Base-by-base conservation (phyloP, 2,329 filamentous ascomycete genomes). In the Aspergillus fumigatus region DNA sequence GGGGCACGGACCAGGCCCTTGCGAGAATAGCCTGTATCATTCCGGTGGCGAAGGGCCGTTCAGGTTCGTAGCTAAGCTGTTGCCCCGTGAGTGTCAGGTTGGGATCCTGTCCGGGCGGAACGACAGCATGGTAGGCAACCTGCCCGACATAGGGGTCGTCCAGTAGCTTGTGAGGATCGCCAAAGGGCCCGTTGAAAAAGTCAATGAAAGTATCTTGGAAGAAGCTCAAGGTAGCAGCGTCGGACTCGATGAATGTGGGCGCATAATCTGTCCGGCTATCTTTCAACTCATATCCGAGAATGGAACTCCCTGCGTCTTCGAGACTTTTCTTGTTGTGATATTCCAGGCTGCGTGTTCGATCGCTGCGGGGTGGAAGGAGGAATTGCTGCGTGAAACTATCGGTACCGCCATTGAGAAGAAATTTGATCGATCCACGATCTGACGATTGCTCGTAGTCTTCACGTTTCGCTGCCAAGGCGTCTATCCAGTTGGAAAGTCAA, bases 341-440 rank as follows among this genome's bases (percentile, higher is more conserved):
- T 50, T 72, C 69, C 14, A 76, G 65, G 14, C 71, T 66, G 49
- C 71, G 68, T 26, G 69, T 59, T 11, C 72, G 69, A 55, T 78
- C 75, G 48, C 69, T 68, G 5, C 69, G 66, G 3, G 75, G 72
- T 11, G 77, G 77, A 7, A 79, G 73, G 21, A 70, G 73, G 52
- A 77, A 79, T 17, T 70, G 69, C 56, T 78, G 74, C 1, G 76
- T 77, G 55, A 79, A 79, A 55, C 74, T 77, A 50, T 78, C 76
- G 5, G 73, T 75, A 38, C 77, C 77, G 21, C 70, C 72, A 61
- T 79, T 79, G 5, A 79, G 65, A 8, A 79, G 71, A 32, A 78
- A 78, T 53, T 75, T 74, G 62, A 79, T 79, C 6, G 77, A 79
- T 11, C 76, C 76, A 45, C 76, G 71, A 61, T 79, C 75, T 3